Evolutionary conservation across 305 asterid genomes (phyloP).

Genomic region (Withania somnifera): DNA sequence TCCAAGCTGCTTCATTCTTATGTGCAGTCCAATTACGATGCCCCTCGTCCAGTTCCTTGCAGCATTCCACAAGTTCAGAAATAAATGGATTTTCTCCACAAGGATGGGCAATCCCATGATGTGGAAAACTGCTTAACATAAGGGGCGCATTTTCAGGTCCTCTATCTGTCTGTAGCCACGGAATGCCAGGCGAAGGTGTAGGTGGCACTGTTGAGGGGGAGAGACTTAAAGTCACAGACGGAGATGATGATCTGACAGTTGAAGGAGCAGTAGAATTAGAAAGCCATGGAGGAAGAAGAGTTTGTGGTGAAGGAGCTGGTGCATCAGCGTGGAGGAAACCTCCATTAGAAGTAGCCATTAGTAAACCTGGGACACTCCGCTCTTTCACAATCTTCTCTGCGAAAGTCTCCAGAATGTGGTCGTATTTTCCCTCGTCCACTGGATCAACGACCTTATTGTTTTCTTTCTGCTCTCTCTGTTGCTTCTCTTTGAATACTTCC

Average conservation of each 20-base stretch:
- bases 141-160: conserved; percentile 5
- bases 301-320: conserved; percentile 16
- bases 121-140: conserved; percentile 12
- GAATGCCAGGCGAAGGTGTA: conserved; percentile 15
- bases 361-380: conserved; percentile 7
- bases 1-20: no score
- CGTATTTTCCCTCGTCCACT: conserved; percentile 45
- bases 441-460: conserved; percentile 19
- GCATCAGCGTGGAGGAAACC: conserved; percentile 32
- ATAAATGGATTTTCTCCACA: conserved; percentile 26
- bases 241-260: conserved; percentile 35
- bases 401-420: conserved; percentile 40
- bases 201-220: conserved; percentile 47
- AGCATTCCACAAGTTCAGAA: conserved; percentile 40
- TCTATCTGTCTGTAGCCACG: conserved; percentile 44
- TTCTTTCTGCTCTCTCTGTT: conserved; percentile 35
- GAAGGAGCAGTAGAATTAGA: conserved; percentile 34
- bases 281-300: conserved; percentile 75
- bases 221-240: conserved; percentile 68
- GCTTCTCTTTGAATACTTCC: conserved; percentile 65
- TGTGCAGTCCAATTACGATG: no score
- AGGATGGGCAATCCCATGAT: conserved; percentile 19
- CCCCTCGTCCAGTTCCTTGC: no score
- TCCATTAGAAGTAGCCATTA: conserved; percentile 42
- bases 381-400: conserved; percentile 55